Base-by-base conservation (phyloP, 2,329 filamentous ascomycete species). In the Scleromitrula shiraiana region DNA sequence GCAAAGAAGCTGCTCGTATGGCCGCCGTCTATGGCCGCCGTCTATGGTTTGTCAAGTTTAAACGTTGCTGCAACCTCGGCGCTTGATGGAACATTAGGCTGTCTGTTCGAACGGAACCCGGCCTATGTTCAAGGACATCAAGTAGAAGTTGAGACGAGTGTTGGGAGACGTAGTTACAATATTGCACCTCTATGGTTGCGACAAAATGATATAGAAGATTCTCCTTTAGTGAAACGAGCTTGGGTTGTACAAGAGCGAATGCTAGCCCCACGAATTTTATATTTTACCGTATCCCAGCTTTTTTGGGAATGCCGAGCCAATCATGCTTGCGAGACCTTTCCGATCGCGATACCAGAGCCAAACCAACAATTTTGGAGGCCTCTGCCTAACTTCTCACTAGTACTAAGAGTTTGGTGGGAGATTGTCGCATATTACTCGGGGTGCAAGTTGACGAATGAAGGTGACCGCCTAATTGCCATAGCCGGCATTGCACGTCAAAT, bases 231-330 rank as follows among this genome's bases (percentile, higher is more conserved):
- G 10, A 27, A 33, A 15, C n/a, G 35, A 20, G 43, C 33, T 4
- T 55, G 53, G 50, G 47, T 30, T 15, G 32, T 55, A n/a, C 53
- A 55, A 40, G 53, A 55, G 37, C 30, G 53, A 24, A 20, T 49
- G 3, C 27, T 55, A 10, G 20, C 50, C 2, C 44, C 50, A 15
- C 33, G 47, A 43, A 53, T 39, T 3, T 15, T 55, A 2, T 45
- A 55, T 24, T 53, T 50, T 35, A 39, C 26, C n/a, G 24, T 38
- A 8, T 33, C 32, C 14, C 26, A 51, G 12, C 14, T 53, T 26
- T 17, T 53, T 5, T 53, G 50, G 41, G 49, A 51, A 30, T 53
- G 51, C 27, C 12, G 14, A 37, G 17, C 6, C 5, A 37, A 10
- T 5, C 9, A 15, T 5, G 33, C n/a, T 19, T 37, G 33, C 9